These are phyloP conservation scores for Trichoderma sp. DNA, from an alignment of 2,329 filamentous ascomycete species.

Conservation along the genomic window DNA sequence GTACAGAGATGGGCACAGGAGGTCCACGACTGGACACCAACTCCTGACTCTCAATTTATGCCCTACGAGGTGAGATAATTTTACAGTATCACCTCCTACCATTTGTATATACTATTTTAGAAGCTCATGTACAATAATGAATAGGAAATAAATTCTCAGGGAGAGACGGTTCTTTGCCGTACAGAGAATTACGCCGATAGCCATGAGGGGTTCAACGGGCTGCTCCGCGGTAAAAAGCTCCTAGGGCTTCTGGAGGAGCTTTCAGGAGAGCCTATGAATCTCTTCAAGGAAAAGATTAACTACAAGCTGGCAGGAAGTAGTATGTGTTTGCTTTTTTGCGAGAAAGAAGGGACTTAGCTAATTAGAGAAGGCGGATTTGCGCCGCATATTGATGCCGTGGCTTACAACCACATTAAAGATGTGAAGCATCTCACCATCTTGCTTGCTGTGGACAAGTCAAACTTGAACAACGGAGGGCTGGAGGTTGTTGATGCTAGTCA, in stretches of 20 bases:
- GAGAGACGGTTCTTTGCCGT: background rate
- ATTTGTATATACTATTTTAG: background rate
- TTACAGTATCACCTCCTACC: background rate
- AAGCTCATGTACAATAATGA: background rate
- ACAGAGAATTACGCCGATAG: background rate
- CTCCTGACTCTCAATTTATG: background rate
- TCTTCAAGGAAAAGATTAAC: conserved; percentile 4
- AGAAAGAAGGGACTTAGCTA: background rate
- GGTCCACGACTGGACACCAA: conserved; percentile 8
- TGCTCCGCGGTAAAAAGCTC: background rate
- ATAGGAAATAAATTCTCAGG: background rate
- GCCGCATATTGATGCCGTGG: background rate
- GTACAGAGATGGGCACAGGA: conserved; percentile 5
- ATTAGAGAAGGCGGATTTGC: background rate
- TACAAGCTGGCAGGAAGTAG: conserved; percentile 1
- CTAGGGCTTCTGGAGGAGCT: background rate
- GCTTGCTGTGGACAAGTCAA: background rate
- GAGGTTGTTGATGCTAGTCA: conserved; percentile 7
- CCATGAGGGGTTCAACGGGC: background rate
- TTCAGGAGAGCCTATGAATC: background rate
- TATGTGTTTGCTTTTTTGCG: background rate
- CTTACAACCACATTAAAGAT: conserved; percentile 3
- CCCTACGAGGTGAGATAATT: background rate
- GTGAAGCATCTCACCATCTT: conserved; percentile 4
- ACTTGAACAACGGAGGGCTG: background rate